phyloP scores from a whole-genome alignment of 441 rosid genomes.

The Adansonia rubrostipa region DNA sequence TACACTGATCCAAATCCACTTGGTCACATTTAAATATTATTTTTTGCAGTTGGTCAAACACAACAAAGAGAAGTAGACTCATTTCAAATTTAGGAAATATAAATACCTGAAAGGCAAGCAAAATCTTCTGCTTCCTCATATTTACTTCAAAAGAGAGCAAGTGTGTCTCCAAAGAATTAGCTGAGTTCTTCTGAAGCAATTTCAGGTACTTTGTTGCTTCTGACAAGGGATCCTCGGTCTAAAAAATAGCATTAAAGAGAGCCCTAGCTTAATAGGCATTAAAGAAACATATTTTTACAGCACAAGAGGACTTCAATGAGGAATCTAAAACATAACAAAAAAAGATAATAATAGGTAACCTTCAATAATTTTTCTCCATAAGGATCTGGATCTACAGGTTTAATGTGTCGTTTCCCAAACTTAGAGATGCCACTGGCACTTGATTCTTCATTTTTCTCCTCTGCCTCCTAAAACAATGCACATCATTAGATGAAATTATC shows the following conservation, averaged over 20 bases:
- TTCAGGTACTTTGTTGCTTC: slow-evolving; percentile 97
- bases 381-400: slow-evolving; percentile 98
- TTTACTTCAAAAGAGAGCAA: slow-evolving; percentile 95
- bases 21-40: background rate
- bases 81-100: background rate
- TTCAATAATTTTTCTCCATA: slow-evolving; percentile 90
- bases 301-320: slow-evolving; percentile 17
- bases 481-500: slow-evolving; percentile 29
- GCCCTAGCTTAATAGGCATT: slow-evolving; percentile 25
- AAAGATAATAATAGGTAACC: slow-evolving; percentile 52
- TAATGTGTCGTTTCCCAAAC: slow-evolving; percentile 87
- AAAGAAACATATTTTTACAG: background rate
- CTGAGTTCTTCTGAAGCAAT: slow-evolving; percentile 90
- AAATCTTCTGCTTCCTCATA: slow-evolving; percentile 89
- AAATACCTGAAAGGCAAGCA: slow-evolving; percentile 94
- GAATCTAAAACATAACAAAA: slow-evolving; percentile 12
- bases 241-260: slow-evolving; percentile 26
- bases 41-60: background rate
- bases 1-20: background rate
- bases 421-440: slow-evolving; percentile 72
- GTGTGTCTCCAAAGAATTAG: slow-evolving; percentile 90
- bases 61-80: background rate
- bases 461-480: slow-evolving; percentile 80
- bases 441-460: slow-evolving; percentile 83
- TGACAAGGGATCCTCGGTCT: slow-evolving; percentile 91